Evolutionary conservation across 2,329 filamentous ascomycete genomes (phyloP).

Genomic region (Emergomyces orientalis): DNA sequence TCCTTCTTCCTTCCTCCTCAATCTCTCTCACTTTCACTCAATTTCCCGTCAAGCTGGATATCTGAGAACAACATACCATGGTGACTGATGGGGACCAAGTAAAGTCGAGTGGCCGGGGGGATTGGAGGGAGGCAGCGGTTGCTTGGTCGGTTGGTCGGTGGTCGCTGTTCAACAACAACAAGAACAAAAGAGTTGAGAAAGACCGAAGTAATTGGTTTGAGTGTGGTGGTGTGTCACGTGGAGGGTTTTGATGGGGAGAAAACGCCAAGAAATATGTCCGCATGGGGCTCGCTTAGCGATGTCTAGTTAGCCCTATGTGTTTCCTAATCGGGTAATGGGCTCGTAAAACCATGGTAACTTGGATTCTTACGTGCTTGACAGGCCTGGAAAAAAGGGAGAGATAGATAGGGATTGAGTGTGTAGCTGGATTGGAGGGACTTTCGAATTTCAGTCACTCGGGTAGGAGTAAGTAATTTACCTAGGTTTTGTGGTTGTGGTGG

Average conservation of each 20-base stretch:
- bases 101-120: constrained; percentile 22
- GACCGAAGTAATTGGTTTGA: constrained; percentile 32
- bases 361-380: too few relatives aligned
- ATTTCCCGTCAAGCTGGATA: constrained; percentile 1
- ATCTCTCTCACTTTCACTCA: background rate
- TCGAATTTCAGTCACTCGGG: too few relatives aligned
- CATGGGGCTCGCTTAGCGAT: constrained; percentile 36
- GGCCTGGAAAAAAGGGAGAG: too few relatives aligned
- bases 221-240: constrained; percentile 22
- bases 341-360: too few relatives aligned
- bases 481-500: too few relatives aligned
- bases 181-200: constrained; percentile 14
- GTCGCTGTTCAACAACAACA: constrained; percentile 22
- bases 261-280: constrained; percentile 19
- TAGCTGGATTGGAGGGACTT: too few relatives aligned
- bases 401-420: too few relatives aligned
- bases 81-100: constrained; percentile 48
- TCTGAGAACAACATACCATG: constrained; percentile 33
- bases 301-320: constrained; percentile 13
- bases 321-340: constrained; percentile 15
- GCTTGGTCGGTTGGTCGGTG: constrained; percentile 34
- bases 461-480: too few relatives aligned
- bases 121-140: constrained; percentile 31
- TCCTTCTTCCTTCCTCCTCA: background rate
- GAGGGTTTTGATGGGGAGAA: accelerated